Evolutionary conservation across 805 yeast genomes (phyloP).

Genomic region (Cyberlindnera suaveolens): DNA sequence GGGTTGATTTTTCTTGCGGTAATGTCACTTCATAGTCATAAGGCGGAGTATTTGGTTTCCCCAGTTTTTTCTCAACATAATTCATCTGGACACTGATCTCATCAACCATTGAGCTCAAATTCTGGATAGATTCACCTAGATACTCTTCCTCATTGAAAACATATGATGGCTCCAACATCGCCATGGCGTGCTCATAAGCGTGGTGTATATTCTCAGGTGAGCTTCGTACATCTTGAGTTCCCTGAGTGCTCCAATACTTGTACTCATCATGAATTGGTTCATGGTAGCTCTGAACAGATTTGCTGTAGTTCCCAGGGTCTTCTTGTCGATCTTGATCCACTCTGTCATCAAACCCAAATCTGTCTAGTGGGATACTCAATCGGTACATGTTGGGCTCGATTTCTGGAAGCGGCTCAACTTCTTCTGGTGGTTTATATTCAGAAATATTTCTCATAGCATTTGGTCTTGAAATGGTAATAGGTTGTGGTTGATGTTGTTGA

Average conservation of each 20-base stretch:
- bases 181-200: neutral
- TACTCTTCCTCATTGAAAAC: neutral
- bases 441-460: neutral
- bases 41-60: conserved; percentile 2
- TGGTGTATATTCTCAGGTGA: neutral
- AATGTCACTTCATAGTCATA: conserved; percentile 14
- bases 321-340: neutral
- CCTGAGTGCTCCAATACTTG: conserved; percentile 14
- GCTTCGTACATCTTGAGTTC: neutral
- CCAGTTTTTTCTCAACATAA: conserved; percentile 18
- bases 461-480: conserved; percentile 1
- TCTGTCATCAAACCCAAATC: conserved; percentile 13
- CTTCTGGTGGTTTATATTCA: conserved; percentile 15
- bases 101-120: conserved; percentile 31
- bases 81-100: conserved; percentile 24
- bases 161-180: neutral
- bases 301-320: neutral
- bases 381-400: conserved; percentile 23
- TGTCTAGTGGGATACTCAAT: conserved; percentile 21
- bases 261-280: conserved; percentile 1
- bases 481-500: conserved; percentile 5
- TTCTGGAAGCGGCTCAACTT: conserved; percentile 18
- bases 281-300: neutral
- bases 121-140: conserved; percentile 21
- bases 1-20: conserved; percentile 1